Percentiles rank a stretch among this genome's conserved stretches.
Conservation (phyloP, 495 filamentous ascomycete species). For the Annulohypoxylon nitens region DNA sequence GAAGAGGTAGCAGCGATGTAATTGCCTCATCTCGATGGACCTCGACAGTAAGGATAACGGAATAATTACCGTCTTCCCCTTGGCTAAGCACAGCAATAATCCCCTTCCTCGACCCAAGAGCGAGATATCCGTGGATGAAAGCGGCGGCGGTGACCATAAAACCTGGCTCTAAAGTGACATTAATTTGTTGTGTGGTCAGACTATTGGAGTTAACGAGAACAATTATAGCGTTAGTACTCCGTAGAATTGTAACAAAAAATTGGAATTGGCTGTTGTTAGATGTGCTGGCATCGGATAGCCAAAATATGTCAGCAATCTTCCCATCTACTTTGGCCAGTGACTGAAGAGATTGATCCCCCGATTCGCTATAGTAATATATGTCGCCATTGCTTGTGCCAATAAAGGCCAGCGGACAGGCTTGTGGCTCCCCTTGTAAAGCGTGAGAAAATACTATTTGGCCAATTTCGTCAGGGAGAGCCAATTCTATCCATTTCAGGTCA, state of each 20-base stretch:
- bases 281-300: slow-evolving; percentile 36
- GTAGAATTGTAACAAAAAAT: slow-evolving; percentile 44
- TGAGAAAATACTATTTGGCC: slow-evolving; percentile 48
- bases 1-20: slow-evolving; percentile 69
- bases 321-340: slow-evolving; percentile 52
- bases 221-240: slow-evolving; percentile 43
- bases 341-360: slow-evolving; percentile 36
- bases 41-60: slow-evolving; percentile 50
- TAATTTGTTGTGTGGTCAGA: slow-evolving; percentile 26
- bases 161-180: slow-evolving; percentile 45
- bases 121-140: slow-evolving; percentile 60
- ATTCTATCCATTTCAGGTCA: slow-evolving; percentile 55
- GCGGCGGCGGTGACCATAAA: slow-evolving; percentile 60
- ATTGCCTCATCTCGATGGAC: slow-evolving; percentile 76
- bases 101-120: slow-evolving; percentile 78
- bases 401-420: slow-evolving; percentile 55
- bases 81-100: slow-evolving; percentile 66
- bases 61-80: slow-evolving; percentile 45
- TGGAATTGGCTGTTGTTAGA: not conserved
- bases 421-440: slow-evolving; percentile 38
- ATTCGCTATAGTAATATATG: slow-evolving; percentile 61
- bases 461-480: slow-evolving; percentile 52
- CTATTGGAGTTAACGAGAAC: slow-evolving; percentile 40
- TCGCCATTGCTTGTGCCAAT: slow-evolving; percentile 68
- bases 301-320: slow-evolving; percentile 69